A percentile compares a stretch with the other conserved stretches of the same genome.
These are phyloP conservation scores for Ganoderma meredithae DNA, from an alignment of 1,284 basidiomycete genomes.

Conservation along the genomic window DNA sequence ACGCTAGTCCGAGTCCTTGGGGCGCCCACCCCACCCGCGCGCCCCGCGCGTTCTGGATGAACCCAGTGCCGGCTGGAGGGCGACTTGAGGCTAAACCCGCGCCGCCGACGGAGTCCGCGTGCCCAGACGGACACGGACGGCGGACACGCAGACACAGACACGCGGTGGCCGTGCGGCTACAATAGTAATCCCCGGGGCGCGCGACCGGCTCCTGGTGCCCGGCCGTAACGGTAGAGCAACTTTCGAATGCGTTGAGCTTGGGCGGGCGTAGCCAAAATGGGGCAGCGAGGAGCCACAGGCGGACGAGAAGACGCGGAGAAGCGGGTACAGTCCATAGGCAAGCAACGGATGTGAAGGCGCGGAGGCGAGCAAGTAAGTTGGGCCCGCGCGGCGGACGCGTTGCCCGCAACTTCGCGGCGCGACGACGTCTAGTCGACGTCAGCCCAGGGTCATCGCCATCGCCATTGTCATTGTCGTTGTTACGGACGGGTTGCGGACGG, in stretches of 20 bases:
- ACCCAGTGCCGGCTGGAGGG: constrained; percentile 1
- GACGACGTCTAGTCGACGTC: background rate
- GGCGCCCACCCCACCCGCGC: background rate
- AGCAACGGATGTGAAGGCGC: constrained; percentile 1
- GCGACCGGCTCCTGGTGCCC: background rate
- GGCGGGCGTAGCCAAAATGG: constrained; percentile 1
- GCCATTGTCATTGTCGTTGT: background rate
- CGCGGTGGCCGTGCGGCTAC: constrained; percentile 6
- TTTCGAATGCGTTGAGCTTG: background rate
- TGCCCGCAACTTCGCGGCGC: background rate
- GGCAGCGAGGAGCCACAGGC: background rate
- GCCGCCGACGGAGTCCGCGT: constrained; percentile 9
- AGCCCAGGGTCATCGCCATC: background rate
- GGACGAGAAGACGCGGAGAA: constrained; percentile 4
- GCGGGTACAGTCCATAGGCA: background rate
- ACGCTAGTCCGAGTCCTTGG: background rate
- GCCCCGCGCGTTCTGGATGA: constrained; percentile 5
- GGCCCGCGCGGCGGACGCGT: background rate
- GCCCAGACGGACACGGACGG: constrained; percentile 5
- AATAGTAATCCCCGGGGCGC: background rate
- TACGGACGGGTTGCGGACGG: background rate
- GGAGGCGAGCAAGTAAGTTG: background rate
- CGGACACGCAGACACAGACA: background rate
- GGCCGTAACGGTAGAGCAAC: no score
- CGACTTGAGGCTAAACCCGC: background rate